Conservation (phyloP, 2,329 filamentous ascomycete genomes). For the Talaromyces atroroseus region DNA sequence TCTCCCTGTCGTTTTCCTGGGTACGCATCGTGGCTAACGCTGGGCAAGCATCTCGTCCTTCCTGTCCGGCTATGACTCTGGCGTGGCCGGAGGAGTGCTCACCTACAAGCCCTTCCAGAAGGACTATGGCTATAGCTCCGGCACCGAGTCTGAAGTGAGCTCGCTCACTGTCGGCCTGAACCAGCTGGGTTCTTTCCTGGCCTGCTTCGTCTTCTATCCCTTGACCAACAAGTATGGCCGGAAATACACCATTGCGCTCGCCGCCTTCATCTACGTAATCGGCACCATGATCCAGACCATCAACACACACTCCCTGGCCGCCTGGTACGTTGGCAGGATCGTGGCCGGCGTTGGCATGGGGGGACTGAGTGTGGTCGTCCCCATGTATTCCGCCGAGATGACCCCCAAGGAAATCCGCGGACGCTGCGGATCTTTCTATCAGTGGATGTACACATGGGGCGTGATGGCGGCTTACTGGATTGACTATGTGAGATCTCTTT, state of each 20-base stretch:
- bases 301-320: slow-evolving; percentile 37
- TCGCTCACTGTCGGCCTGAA: slow-evolving; percentile 44
- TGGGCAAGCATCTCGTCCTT: slow-evolving; percentile 22
- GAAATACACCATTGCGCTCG: slow-evolving; percentile 37
- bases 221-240: slow-evolving; percentile 41
- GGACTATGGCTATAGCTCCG: slow-evolving; percentile 33
- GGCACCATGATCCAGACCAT: slow-evolving; percentile 40
- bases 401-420: slow-evolving; percentile 40
- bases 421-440: slow-evolving; percentile 45
- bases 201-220: slow-evolving; percentile 42
- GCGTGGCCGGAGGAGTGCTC: slow-evolving; percentile 35
- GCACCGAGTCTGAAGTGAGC: slow-evolving; percentile 33
- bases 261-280: slow-evolving; percentile 40
- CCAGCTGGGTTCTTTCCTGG: slow-evolving; percentile 47
- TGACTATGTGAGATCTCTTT: slow-evolving; percentile 38
- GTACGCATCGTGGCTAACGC: too few relatives aligned
- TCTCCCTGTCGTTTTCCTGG: too few relatives aligned
- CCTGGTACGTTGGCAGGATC: slow-evolving; percentile 42
- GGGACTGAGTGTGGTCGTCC: slow-evolving; percentile 34
- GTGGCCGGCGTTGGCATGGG: slow-evolving; percentile 43
- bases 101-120: slow-evolving; percentile 36
- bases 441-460: slow-evolving; percentile 43
- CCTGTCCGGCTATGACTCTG: slow-evolving; percentile 28
- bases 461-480: slow-evolving; percentile 48
- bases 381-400: slow-evolving; percentile 36